phyloP scores from a whole-genome alignment of 1,284 basidiomycete species.

The Cutaneotrichosporon dermatis region DNA sequence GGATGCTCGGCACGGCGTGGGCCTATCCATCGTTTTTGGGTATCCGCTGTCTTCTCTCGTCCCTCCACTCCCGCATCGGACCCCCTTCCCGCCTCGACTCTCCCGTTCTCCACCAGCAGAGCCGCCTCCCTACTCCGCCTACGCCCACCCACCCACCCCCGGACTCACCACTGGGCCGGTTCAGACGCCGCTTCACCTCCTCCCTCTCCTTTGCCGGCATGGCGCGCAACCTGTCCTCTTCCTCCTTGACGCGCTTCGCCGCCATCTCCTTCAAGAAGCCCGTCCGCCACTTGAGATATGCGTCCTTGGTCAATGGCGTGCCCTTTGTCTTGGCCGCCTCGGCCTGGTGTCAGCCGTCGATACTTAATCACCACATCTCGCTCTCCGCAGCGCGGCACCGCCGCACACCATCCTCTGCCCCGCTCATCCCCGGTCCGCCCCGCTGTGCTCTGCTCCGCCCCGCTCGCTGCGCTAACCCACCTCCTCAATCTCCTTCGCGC shows the following conservation, averaged over 20 bases:
- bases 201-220: conserved; percentile 81
- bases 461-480: conserved; percentile 47
- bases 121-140: too few relatives aligned
- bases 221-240: conserved; percentile 74
- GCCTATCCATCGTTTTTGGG: too few relatives aligned
- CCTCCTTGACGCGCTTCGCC: conserved; percentile 60
- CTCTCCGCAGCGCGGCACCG: too few relatives aligned
- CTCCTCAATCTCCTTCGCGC: conserved; percentile 68
- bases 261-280: conserved; percentile 69
- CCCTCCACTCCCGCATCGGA: too few relatives aligned
- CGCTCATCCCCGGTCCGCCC: too few relatives aligned
- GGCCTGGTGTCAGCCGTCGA: conserved; percentile 55
- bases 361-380: not conserved
- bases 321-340: conserved; percentile 84
- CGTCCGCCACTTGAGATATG: conserved; percentile 75
- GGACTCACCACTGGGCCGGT: conserved; percentile 64
- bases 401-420: too few relatives aligned
- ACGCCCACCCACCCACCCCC: too few relatives aligned
- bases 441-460: too few relatives aligned
- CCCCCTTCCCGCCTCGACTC: too few relatives aligned
- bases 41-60: too few relatives aligned
- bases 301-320: conserved; percentile 77
- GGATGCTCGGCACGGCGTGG: too few relatives aligned
- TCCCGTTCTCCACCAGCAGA: too few relatives aligned
- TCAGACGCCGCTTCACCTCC: conserved; percentile 66